Evolutionary conservation across 371 early-diverging fungal species (phyloP), one percentile per base, ranked within the genome.

Genomic region (Mortierella sp.): DNA sequence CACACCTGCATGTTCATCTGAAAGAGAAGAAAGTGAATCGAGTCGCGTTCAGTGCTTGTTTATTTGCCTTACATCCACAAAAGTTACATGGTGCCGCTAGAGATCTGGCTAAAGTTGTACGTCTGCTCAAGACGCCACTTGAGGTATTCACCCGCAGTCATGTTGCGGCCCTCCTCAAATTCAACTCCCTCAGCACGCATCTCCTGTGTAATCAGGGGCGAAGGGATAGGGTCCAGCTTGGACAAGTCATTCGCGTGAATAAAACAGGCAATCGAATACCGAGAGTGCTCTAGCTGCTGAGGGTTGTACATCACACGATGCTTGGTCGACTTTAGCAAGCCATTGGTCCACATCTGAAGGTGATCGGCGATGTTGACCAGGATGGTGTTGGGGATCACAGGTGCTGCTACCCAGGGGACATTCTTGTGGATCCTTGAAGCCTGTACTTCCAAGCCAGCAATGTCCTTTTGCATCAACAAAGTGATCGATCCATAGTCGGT

Each of bases 401-500:
- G 93, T 0, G 94, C 95, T 0, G 93, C 88, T 16, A 95, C 90
- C 93, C 94, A 96, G 31, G 90, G 77, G 8, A 76, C 85, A 38
- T 88, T 58, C 54, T 87, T 84, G 42, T 79, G 83, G 9, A 84
- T 79, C 26, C 91, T 88, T 47, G 89, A 88, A 1, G 91, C 89
- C 74, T 91, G 91, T 38, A 91, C 91, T 77, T 96, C 94, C 10
- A 96, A 89, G 19, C 96, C 96, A 16, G 92, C 91, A 45, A 93
- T 90, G 68, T 94, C 92, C 80, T 92, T 91, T 88, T 95, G 95
- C 83, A 95, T 94, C 72, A 95, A 80, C 19, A 96, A 79, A 2
- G 96, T 95, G 68, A 95, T 83, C 1, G 92, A 91, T 16, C 96
- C 96, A 80, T 95, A 95, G 82, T 95, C 95, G 3, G 93, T 91